phyloP scores from a whole-genome alignment of 2,329 filamentous ascomycete genomes.

The Fusarium incarnatum region DNA sequence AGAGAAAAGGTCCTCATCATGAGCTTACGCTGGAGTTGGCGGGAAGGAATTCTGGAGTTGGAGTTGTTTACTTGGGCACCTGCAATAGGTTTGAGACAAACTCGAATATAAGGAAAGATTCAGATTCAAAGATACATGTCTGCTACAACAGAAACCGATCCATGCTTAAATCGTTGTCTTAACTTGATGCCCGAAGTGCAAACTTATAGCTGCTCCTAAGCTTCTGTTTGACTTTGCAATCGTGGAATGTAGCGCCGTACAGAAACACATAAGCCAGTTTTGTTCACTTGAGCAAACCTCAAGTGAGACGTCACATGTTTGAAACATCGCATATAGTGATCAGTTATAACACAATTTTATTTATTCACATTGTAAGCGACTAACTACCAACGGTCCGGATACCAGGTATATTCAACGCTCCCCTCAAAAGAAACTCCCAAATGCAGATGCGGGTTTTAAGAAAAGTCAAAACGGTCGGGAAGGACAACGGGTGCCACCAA shows the following conservation, averaged over 20 bases:
- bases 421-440: slow-evolving; percentile 29
- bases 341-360: not conserved
- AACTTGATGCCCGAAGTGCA: slow-evolving; percentile 19
- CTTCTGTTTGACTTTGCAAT: not conserved
- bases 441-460: slow-evolving; percentile 39
- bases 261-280: not conserved
- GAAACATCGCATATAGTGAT: not conserved
- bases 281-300: slow-evolving; percentile 18
- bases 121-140: slow-evolving; percentile 26
- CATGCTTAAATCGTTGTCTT: slow-evolving; percentile 33
- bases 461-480: slow-evolving; percentile 84
- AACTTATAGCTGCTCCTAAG: slow-evolving; percentile 21
- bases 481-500: slow-evolving; percentile 86
- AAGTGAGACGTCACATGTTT: slow-evolving; percentile 1
- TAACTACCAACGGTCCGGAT: slow-evolving; percentile 12
- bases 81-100: slow-evolving; percentile 33
- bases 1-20: slow-evolving; percentile 36
- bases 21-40: slow-evolving; percentile 43
- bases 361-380: slow-evolving; percentile 18
- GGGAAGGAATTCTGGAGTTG: slow-evolving; percentile 40
- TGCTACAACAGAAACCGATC: slow-evolving; percentile 24
- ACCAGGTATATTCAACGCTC: slow-evolving; percentile 31
- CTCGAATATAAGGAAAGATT: slow-evolving; percentile 24
- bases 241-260: not conserved
- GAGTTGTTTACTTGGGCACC: slow-evolving; percentile 23